These are phyloP conservation scores for Styphnolobium japonicum DNA, from an alignment of 306 rosid species.

Conservation along the genomic window DNA sequence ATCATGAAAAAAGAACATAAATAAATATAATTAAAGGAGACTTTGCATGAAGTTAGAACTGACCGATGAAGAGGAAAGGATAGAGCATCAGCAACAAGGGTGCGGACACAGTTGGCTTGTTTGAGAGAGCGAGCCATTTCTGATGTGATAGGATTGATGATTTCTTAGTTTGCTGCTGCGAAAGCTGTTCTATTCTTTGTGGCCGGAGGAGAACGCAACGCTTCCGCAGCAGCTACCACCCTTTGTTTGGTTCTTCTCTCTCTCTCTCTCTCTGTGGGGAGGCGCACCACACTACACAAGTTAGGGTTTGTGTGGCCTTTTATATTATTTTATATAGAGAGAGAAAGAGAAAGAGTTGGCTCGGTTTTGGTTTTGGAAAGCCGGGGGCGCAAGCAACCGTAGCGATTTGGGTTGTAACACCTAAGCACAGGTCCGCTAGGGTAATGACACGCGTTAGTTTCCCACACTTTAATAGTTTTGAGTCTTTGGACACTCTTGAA, in stretches of 20 bases:
- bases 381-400: neutral
- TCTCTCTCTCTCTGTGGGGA: neutral
- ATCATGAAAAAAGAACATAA: neutral
- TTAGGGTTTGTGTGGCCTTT: neutral
- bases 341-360: no score
- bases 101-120: neutral
- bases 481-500: no score
- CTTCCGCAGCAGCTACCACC: conserved; percentile 10
- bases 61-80: neutral
- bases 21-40: no score
- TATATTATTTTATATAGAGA: neutral
- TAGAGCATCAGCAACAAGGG: neutral
- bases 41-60: neutral
- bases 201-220: neutral
- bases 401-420: neutral
- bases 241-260: neutral
- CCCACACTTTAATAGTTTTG: no score
- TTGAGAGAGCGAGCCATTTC: conserved; percentile 22
- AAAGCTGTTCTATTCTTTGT: neutral
- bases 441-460: no score
- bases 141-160: no score
- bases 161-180: neutral
- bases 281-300: neutral
- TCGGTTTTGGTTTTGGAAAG: no score
- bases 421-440: no score